Evolutionary conservation across 2,329 filamentous ascomycete species (phyloP).

Genomic region (Botrytis galanthina): DNA sequence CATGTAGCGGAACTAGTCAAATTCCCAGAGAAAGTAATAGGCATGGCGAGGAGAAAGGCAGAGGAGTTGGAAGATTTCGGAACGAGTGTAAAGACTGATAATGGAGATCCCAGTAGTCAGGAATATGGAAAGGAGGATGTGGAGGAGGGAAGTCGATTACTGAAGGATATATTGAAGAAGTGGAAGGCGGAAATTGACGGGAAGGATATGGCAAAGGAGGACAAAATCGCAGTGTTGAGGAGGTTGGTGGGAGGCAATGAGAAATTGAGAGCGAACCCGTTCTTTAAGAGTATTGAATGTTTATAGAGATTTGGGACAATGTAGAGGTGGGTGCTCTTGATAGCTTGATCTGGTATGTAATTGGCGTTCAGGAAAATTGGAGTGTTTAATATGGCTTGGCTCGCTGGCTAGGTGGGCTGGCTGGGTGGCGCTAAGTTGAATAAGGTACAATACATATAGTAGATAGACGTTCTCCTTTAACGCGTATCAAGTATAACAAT

Average conservation of each 20-base stretch:
- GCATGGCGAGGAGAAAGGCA: conserved; percentile 98
- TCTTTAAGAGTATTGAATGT: conserved; percentile 60
- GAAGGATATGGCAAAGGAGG: conserved; percentile 60
- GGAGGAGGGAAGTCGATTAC: conserved; percentile 77
- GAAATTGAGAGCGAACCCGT: conserved; percentile 61
- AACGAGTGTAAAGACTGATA: conserved; percentile 63
- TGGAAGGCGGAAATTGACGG: conserved; percentile 74
- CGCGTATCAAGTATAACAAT: not conserved
- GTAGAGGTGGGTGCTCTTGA: too few relatives aligned
- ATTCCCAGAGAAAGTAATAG: conserved; percentile 94
- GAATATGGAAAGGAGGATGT: conserved; percentile 80
- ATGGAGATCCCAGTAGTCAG: conserved; percentile 3
- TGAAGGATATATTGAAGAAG: conserved; percentile 77
- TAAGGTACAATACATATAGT: not conserved
- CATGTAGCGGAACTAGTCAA: conserved; percentile 96
- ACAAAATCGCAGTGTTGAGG: conserved; percentile 76
- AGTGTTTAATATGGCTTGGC: too few relatives aligned
- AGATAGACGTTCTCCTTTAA: too few relatives aligned
- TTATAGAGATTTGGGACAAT: conserved; percentile 26
- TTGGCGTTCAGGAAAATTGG: not conserved
- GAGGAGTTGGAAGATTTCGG: conserved; percentile 97
- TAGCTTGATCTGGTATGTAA: not conserved
- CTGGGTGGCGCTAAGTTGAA: not conserved
- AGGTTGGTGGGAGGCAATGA: conserved; percentile 75
- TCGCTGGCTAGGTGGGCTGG: not conserved